These are phyloP conservation scores for Mesotaenium endlicherianum DNA, from an alignment of 139 green algal genomes.

Conservation along the genomic window DNA sequence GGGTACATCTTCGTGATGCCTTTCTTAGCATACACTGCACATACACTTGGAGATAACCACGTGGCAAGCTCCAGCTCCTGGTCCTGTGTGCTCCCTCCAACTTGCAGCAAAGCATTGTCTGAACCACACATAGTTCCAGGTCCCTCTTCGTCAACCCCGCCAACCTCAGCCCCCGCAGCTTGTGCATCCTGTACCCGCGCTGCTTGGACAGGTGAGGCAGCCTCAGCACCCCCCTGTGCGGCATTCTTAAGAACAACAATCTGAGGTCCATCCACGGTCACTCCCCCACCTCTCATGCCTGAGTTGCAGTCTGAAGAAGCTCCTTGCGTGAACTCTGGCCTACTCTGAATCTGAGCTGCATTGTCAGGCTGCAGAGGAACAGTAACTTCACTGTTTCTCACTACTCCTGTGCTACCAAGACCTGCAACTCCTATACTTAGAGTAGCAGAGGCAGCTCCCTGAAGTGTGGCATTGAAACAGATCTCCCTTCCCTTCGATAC, in stretches of 20 bases:
- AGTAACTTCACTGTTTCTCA: no score
- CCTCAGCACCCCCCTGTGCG: not conserved
- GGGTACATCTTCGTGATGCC: conserved; percentile 36
- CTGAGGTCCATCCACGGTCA: no score
- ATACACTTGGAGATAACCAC: conserved; percentile 18
- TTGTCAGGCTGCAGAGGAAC: no score
- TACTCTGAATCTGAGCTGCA: no score
- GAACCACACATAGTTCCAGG: not conserved
- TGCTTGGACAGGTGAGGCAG: not conserved
- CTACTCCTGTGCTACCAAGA: no score
- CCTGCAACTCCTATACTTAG: no score
- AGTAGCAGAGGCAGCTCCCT: no score
- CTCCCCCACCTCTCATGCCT: no score
- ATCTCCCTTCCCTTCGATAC: no score
- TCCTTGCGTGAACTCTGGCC: no score
- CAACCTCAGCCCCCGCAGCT: not conserved
- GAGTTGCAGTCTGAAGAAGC: no score
- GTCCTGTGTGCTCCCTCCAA: not conserved
- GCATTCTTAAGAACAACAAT: not conserved
- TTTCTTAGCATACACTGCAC: conserved; percentile 34
- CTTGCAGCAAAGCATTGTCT: not conserved
- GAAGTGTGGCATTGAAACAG: no score
- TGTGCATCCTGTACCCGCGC: not conserved
- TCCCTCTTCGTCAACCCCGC: not conserved
- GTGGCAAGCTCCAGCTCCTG: not conserved